Evolutionary conservation across 2,329 filamentous ascomycete species (phyloP), one percentile per base, ranked within the genome.

Genomic region (Sphaerulina populicola): DNA sequence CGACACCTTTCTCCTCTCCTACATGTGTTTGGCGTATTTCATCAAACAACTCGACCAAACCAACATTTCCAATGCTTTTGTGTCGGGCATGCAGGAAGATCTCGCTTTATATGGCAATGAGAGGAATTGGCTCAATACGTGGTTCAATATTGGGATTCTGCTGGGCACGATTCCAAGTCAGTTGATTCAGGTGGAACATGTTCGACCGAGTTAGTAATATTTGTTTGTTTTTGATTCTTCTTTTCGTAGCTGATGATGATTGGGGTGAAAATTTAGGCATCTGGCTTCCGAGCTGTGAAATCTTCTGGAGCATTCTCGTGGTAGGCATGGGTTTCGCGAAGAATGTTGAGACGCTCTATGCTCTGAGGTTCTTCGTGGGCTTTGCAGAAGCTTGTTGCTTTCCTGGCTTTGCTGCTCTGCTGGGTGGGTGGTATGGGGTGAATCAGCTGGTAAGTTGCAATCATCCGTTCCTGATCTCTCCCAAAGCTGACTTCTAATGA

Each of bases 221-320:
- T 18, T 18, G 18, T 18, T 18, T 2, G 1, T 18, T 18, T 18
- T 18, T 18, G n/a, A n/a, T n/a, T n/a, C n/a, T n/a, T n/a, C n/a
- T n/a, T n/a, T n/a, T n/a, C n/a, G n/a, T n/a, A n/a, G n/a, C 18
- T 18, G 18, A 18, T 18, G 18, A 18, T 18, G 18, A 18, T 18
- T 18, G 18, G 18, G 18, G 18, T 18, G 18, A 18, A 18, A 18
- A 18, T 18, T 18, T 18, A 18, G 18, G 18, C 4, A 69, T 71
- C 48, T 77, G 73, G 72, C 72, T 77, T 48, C 74, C 74, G 1
- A 62, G 68, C 2, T 69, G 70, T 57, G 74, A 77, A 68, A 58
- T 76, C 1, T 60, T 71, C 2, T 77, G 74, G 74, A 70, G 73
- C 0, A 60, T 76, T 9, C 15, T 48, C n/a, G 50, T 52, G 3